These are phyloP conservation scores for Verbascum thapsus DNA, from an alignment of 257 asterid genomes.

Conservation along the genomic window DNA sequence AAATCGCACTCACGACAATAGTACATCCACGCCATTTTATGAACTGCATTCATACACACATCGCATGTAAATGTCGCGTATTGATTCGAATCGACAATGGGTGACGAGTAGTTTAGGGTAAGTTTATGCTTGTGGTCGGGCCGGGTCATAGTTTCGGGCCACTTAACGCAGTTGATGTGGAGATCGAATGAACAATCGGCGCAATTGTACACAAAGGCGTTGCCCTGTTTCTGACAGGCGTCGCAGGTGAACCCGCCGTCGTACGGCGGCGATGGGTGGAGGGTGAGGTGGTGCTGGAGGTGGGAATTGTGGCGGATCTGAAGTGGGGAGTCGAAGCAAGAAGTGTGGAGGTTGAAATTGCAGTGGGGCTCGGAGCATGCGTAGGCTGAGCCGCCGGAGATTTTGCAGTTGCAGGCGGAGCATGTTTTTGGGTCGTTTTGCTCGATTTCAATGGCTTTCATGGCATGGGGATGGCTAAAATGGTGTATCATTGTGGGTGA, in stretches of 20 bases:
- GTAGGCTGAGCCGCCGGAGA: conserved; percentile 46
- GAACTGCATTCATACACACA: conserved; percentile 52
- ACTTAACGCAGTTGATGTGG: conserved; percentile 44
- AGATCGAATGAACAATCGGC: conserved; percentile 52
- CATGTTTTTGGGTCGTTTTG: conserved; percentile 40
- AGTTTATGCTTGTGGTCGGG: conserved; percentile 55
- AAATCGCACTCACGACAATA: conserved; percentile 66
- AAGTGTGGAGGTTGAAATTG: conserved; percentile 58
- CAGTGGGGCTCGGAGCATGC: conserved; percentile 56
- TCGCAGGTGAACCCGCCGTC: conserved; percentile 64
- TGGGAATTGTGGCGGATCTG: conserved; percentile 58
- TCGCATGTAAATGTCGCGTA: conserved; percentile 52
- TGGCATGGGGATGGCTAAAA: conserved; percentile 65
- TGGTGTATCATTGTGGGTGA: conserved; percentile 44
- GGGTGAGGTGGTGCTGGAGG: conserved; percentile 56
- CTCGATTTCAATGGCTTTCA: conserved; percentile 40
- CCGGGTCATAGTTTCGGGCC: conserved; percentile 47
- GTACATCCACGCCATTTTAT: conserved; percentile 67
- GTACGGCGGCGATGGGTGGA: conserved; percentile 53
- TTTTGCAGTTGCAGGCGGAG: conserved; percentile 58
- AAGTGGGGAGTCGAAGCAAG: conserved; percentile 59
- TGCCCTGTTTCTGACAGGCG: conserved; percentile 61
- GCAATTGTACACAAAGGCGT: conserved; percentile 59
- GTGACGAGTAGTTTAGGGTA: conserved; percentile 49
- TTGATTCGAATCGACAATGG: conserved; percentile 33